Evolutionary conservation across 768 basidiomycete species (phyloP).

Genomic region (Lactifluus volemus): DNA sequence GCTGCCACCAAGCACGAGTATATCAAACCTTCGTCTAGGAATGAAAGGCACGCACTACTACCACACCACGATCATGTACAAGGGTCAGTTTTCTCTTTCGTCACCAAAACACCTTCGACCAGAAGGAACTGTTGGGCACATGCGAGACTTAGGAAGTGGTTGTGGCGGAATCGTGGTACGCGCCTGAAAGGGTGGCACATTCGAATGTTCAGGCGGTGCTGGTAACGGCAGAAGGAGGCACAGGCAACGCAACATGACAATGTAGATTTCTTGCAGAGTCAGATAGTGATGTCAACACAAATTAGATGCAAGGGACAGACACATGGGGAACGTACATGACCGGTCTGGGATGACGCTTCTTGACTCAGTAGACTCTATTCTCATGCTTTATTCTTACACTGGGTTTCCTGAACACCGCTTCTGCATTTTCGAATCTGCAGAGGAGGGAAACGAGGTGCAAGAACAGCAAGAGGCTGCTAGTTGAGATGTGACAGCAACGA

Average conservation of each 20-base stretch:
- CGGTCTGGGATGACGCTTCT: slow-evolving; percentile 85
- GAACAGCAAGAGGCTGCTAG: background rate
- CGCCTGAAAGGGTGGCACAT: too few relatives aligned
- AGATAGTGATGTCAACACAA: too few relatives aligned
- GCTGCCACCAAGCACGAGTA: slow-evolving; percentile 28
- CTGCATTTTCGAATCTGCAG: slow-evolving; percentile 35
- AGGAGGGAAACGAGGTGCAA: background rate
- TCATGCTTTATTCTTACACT: slow-evolving; percentile 87
- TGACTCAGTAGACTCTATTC: slow-evolving; percentile 75
- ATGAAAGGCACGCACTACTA: slow-evolving; percentile 92
- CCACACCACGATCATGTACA: slow-evolving; percentile 77
- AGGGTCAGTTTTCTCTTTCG: slow-evolving; percentile 76
- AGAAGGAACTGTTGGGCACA: too few relatives aligned
- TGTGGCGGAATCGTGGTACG: too few relatives aligned
- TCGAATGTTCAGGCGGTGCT: too few relatives aligned
- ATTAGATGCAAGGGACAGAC: too few relatives aligned
- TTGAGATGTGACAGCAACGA: background rate
- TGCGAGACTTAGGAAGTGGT: too few relatives aligned
- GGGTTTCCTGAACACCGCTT: slow-evolving; percentile 51
- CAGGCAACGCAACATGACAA: too few relatives aligned
- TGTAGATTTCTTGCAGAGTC: too few relatives aligned
- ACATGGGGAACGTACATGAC: too few relatives aligned
- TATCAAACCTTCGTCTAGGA: slow-evolving; percentile 36
- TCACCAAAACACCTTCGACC: too few relatives aligned
- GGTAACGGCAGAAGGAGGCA: too few relatives aligned